Percentiles rank a stretch among this genome's conserved stretches.
These are phyloP conservation scores for Chaetoceros tenuissimus DNA, from an alignment of 108 stramenopile genomes.

Conservation along the genomic window DNA sequence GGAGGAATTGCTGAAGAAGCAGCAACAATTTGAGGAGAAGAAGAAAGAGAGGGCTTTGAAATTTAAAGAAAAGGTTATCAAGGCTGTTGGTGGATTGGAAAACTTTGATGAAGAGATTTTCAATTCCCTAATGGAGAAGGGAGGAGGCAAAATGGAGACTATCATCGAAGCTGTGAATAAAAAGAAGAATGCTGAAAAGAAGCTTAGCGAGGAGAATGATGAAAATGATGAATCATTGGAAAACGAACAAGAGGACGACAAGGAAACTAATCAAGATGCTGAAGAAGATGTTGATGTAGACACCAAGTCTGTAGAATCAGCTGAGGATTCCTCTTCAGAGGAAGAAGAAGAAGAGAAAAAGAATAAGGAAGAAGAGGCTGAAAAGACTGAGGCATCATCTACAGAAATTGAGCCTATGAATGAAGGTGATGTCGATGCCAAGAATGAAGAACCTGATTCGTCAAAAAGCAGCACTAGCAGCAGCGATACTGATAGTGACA, in stretches of 20 bases:
- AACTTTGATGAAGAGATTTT: neutral
- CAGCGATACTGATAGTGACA: constrained; percentile 10
- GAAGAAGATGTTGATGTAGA: neutral
- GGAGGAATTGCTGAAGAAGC: neutral
- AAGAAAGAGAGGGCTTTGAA: neutral
- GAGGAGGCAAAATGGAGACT: neutral
- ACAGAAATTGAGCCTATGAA: neutral
- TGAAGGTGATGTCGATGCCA: neutral
- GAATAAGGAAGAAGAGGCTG: neutral
- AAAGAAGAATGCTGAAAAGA: neutral
- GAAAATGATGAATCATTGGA: neutral
- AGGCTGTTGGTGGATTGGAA: neutral
- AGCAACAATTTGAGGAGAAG: neutral
- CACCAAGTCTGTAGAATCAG: neutral
- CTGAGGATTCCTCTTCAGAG: neutral
- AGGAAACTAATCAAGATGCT: neutral
- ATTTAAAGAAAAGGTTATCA: neutral
- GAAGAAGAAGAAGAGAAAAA: neutral
- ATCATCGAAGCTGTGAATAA: neutral
- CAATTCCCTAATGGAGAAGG: neutral
- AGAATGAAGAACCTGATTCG: no score
- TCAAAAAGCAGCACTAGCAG: constrained; percentile 4
- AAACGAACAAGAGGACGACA: neutral
- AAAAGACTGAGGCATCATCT: neutral
- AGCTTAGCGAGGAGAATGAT: neutral